These are phyloP conservation scores for Coniella lustricola DNA, from an alignment of 2,329 filamentous ascomycete species.

Conservation along the genomic window DNA sequence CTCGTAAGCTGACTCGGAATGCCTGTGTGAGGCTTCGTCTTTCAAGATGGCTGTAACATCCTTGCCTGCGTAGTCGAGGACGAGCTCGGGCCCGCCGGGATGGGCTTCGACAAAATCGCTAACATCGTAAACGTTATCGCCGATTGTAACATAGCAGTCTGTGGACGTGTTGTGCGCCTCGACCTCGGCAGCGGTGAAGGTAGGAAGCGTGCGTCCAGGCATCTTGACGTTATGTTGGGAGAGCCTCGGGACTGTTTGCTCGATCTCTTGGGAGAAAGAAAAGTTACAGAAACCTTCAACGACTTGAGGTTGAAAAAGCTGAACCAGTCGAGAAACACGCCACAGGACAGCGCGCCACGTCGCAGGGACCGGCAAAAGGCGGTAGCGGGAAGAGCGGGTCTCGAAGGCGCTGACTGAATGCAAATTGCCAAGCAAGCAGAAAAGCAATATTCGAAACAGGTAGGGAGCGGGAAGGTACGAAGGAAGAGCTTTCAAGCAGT, in stretches of 20 bases:
- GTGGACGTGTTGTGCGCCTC: constrained; percentile 69
- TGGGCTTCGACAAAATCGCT: constrained; percentile 87
- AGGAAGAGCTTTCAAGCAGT: too few relatives aligned
- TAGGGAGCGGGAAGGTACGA: too few relatives aligned
- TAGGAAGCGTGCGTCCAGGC: constrained; percentile 76
- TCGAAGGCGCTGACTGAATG: neutral
- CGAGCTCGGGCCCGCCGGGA: constrained; percentile 80
- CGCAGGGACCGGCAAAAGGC: neutral
- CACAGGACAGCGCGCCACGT: constrained; percentile 5
- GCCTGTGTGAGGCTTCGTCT: constrained; percentile 74
- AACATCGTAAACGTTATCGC: constrained; percentile 87
- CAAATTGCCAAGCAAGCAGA: neutral
- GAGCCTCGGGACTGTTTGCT: neutral
- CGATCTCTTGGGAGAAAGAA: neutral
- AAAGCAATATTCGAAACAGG: too few relatives aligned
- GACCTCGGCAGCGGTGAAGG: constrained; percentile 74
- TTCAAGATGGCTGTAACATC: constrained; percentile 78
- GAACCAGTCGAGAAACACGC: constrained; percentile 3
- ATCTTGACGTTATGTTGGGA: constrained; percentile 37
- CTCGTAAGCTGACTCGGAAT: constrained; percentile 93
- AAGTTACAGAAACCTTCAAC: neutral
- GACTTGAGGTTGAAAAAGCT: neutral
- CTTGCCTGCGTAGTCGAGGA: constrained; percentile 83
- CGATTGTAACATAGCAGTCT: constrained; percentile 90
- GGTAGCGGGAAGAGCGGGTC: constrained; percentile 6